phyloP scores from a whole-genome alignment of 2,329 filamentous ascomycete species.

The Aspergillus pseudonomiae region DNA sequence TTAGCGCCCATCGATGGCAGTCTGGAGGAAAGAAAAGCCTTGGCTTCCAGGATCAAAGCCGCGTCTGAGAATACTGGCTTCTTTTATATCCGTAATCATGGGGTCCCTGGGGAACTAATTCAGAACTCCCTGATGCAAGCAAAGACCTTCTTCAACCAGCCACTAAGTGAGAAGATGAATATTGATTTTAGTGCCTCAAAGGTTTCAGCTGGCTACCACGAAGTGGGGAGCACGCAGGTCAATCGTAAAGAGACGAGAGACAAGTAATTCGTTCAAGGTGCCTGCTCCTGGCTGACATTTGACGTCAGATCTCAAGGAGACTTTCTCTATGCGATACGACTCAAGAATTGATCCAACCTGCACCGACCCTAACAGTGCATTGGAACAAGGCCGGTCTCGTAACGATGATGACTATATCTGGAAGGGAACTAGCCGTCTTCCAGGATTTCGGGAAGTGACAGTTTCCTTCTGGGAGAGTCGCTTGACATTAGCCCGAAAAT shows the following conservation, averaged over 20 bases:
- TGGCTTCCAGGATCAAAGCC: conserved; percentile 47
- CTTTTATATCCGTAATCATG: conserved; percentile 59
- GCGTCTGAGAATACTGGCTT: conserved; percentile 58
- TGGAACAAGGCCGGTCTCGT: conserved; percentile 47
- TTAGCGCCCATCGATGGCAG: conserved; percentile 45
- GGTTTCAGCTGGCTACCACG: conserved; percentile 54
- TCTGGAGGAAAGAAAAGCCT: conserved; percentile 38
- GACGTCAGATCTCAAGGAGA: conserved; percentile 54
- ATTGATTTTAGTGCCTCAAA: conserved; percentile 37
- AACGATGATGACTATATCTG: conserved; percentile 57
- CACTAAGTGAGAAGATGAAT: conserved; percentile 47
- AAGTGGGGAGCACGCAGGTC: conserved; percentile 31
- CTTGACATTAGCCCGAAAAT: conserved; percentile 53
- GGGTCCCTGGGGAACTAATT: conserved; percentile 40
- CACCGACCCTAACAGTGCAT: conserved; percentile 45
- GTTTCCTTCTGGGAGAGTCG: conserved; percentile 26
- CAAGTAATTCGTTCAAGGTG: conserved; percentile 34
- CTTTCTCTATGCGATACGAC: conserved; percentile 56
- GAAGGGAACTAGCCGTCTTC: conserved; percentile 53
- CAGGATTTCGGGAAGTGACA: conserved; percentile 28
- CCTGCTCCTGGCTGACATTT: background rate
- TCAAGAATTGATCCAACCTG: conserved; percentile 55
- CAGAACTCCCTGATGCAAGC: conserved; percentile 21
- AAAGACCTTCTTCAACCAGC: conserved; percentile 53
- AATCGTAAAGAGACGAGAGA: conserved; percentile 37